These are phyloP conservation scores for Cyclanthera cordifolia DNA, from an alignment of 306 rosid species.

Conservation along the genomic window DNA sequence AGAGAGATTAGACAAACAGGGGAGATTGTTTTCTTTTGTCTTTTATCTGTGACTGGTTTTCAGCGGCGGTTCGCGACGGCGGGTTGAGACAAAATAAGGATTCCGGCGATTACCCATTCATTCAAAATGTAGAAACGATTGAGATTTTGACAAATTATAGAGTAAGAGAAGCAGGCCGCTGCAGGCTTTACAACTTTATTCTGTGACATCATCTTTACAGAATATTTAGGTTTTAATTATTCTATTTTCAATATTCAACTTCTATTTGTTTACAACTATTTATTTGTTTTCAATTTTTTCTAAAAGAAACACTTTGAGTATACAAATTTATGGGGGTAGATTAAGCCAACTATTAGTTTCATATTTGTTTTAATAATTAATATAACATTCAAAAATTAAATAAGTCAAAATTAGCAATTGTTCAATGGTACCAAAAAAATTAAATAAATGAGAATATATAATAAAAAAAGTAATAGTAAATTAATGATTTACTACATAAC, in stretches of 20 bases:
- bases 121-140: not conserved
- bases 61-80: constrained; percentile 12
- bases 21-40: not conserved
- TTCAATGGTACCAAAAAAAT: no score
- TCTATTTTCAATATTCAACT: not conserved
- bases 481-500: no score
- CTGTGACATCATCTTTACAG: not conserved
- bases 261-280: no score
- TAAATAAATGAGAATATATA: no score
- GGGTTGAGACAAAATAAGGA: constrained; percentile 14
- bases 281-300: not conserved
- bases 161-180: not conserved
- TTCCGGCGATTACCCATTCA: constrained; percentile 37
- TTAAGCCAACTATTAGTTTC: no score
- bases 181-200: not conserved
- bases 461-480: no score
- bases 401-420: no score
- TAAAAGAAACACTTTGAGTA: no score
- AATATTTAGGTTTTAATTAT: not conserved
- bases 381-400: no score
- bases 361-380: no score
- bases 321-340: no score
- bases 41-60: not conserved
- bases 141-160: not conserved
- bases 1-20: not conserved